Evolutionary conservation across 768 basidiomycete genomes (phyloP), one percentile per base, ranked within the genome.

Genomic region (Chalciporus piperatus): DNA sequence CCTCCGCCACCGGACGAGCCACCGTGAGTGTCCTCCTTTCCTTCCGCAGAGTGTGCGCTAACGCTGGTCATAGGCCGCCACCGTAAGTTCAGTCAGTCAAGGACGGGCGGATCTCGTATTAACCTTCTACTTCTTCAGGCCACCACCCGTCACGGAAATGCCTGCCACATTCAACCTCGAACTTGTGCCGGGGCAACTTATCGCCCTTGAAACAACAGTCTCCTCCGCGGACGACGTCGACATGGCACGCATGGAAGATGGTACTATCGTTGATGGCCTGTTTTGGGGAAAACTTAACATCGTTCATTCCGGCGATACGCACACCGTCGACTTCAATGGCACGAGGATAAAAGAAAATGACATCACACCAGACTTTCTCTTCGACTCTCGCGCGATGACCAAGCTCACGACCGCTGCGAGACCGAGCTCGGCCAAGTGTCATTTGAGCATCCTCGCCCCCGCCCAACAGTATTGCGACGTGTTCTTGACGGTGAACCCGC

Each of bases 221-320:
- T 76, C 80, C 47, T 92, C 91, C 3, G 81, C 79, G 41, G 87
- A 88, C 32, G 91, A 92, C 58, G 78, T 92, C 32, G 91, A 93
- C 65, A 92, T 93, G 91, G 87, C 91, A 3, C 80, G 88, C 45
- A 91, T 90, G 86, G 91, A 92, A 57, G 91, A 93, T 59, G 91
- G 90, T 1, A 92, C 88, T 13, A 74, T 83, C 20, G 91, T 93
- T 17, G 91, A 89, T 44, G 91, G 91, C 37, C 73, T 81, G 69
- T 93, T 92, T 70, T 92, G 87, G 89, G 91, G 91, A 5, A 92
- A 92, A 63, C 81, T 93, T 48, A 83, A 82, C 58, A 89, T 93
- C 45, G 80, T 91, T 12, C 91, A 93, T 62, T 73, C 80, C 1
- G 87, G 83, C 28, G 87, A 89, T 59, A 83, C 71, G 16, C 91